phyloP scores from a whole-genome alignment of 768 basidiomycete genomes.

The Podaxis carcinomalis region DNA sequence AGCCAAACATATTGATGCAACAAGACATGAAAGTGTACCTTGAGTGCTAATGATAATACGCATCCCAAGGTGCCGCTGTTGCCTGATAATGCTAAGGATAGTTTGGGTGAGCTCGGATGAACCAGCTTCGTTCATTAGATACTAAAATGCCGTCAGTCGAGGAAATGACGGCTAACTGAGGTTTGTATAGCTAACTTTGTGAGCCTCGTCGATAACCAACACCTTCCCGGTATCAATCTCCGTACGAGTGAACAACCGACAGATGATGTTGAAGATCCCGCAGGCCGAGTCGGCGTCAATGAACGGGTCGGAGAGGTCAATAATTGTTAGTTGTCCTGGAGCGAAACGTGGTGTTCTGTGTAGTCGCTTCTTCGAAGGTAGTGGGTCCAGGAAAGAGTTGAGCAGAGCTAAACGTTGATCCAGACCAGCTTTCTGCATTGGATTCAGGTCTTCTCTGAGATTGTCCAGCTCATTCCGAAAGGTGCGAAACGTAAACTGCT shows the following conservation, averaged over 20 bases:
- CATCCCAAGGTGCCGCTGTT: constrained; percentile 71
- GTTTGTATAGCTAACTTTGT: constrained; percentile 44
- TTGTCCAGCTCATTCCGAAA: constrained; percentile 45
- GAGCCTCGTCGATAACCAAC: constrained; percentile 71
- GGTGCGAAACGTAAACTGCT: constrained; percentile 45
- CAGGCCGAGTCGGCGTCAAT: constrained; percentile 66
- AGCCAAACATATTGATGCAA: constrained; percentile 2
- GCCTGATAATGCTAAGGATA: constrained; percentile 55
- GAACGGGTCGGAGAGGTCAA: constrained; percentile 73
- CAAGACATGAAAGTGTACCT: constrained; percentile 32
- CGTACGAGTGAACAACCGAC: constrained; percentile 59
- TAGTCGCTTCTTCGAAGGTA: constrained; percentile 1
- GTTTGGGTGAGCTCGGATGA: constrained; percentile 54
- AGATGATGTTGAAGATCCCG: constrained; percentile 65
- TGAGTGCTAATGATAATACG: constrained; percentile 73
- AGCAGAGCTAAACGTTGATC: constrained; percentile 63
- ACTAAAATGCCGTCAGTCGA: constrained; percentile 32
- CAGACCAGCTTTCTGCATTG: constrained; percentile 48
- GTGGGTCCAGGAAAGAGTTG: constrained; percentile 47
- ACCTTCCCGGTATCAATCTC: constrained; percentile 61
- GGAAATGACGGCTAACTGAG: not conserved
- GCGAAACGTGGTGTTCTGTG: constrained; percentile 35
- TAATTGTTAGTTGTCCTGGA: constrained; percentile 56
- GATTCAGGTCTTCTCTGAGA: constrained; percentile 50
- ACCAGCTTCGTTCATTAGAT: constrained; percentile 44